Conservation (phyloP, 331 rosid species). For the Quercus phellos region DNA sequence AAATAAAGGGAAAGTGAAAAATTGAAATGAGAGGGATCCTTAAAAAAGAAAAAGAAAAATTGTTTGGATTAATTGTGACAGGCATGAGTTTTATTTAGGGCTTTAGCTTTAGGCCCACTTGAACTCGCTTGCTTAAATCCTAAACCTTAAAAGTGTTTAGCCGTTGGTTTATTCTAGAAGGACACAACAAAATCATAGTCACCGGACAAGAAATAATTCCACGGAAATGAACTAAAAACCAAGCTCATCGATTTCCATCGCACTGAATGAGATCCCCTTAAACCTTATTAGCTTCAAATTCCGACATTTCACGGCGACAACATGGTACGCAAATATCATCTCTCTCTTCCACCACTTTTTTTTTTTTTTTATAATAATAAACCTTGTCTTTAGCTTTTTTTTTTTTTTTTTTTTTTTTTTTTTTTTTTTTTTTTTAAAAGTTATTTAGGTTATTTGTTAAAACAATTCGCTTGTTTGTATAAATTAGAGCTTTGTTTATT, state of each 20-base stretch:
- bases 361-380: no score
- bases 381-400: no score
- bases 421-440: no score
- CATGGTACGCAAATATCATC: conserved; percentile 19
- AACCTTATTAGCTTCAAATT: not conserved
- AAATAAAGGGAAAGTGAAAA: no score
- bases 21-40: no score
- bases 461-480: not conserved
- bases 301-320: not conserved
- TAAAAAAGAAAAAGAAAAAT: no score
- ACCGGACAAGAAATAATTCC: not conserved
- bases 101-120: not conserved
- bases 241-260: not conserved
- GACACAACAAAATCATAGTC: not conserved
- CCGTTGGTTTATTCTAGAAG: not conserved
- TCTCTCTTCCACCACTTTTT: not conserved
- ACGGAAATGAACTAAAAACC: not conserved
- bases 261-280: conserved; percentile 15
- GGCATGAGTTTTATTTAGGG: not conserved
- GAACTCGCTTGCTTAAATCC: not conserved
- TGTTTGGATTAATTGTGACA: no score
- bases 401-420: no score
- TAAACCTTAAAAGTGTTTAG: not conserved
- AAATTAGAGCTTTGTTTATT: not conserved
- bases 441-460: not conserved